These are phyloP conservation scores for Solanum chaucha DNA, from an alignment of 257 asterid species.

Conservation along the genomic window DNA sequence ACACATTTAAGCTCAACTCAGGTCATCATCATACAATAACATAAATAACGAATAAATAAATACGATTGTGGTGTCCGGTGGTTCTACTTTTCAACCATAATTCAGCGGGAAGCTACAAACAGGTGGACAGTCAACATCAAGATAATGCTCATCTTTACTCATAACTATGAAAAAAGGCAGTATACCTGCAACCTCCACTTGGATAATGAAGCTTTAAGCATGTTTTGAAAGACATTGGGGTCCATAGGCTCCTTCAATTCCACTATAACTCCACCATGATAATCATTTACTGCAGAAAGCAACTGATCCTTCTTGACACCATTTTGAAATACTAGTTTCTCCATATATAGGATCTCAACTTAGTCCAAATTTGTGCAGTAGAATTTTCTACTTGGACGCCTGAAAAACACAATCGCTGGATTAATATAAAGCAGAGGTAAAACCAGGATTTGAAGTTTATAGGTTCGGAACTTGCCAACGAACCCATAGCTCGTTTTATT, in stretches of 20 bases:
- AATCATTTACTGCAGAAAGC: slow-evolving; percentile 51
- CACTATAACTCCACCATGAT: slow-evolving; percentile 55
- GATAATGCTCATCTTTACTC: background rate
- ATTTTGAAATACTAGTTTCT: slow-evolving; percentile 18
- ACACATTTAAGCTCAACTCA: background rate
- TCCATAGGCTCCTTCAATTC: slow-evolving; percentile 56
- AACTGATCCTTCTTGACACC: slow-evolving; percentile 13
- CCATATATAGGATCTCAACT: slow-evolving; percentile 22
- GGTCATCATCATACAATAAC: background rate
- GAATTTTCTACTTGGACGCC: background rate
- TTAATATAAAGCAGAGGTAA: background rate
- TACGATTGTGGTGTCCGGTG: background rate
- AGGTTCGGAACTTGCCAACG: background rate
- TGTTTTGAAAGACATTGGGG: slow-evolving; percentile 24
- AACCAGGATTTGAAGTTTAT: background rate
- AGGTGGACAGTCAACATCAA: background rate
- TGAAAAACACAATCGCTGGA: background rate
- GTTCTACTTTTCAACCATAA: background rate
- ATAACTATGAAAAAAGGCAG: background rate
- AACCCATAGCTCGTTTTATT: background rate
- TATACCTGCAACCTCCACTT: slow-evolving; percentile 63
- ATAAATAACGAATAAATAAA: background rate
- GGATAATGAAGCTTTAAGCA: slow-evolving; percentile 42
- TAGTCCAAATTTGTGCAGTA: background rate
- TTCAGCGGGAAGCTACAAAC: background rate